A percentile compares a stretch with the other conserved stretches of the same genome.
phyloP scores from a whole-genome alignment of 306 rosid species.

The Crataegus laevigata region DNA sequence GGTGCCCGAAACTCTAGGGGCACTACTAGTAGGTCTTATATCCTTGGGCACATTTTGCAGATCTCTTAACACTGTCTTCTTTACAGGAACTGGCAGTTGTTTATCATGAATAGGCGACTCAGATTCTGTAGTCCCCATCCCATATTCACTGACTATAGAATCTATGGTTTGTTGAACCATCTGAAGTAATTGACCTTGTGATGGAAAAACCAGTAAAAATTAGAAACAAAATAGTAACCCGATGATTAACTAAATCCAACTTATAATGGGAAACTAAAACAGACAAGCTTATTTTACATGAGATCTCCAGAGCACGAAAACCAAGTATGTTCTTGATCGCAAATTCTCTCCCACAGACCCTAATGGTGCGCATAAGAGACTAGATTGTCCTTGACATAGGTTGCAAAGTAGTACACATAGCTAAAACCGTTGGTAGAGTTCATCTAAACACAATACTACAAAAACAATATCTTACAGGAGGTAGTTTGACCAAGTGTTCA shows the following conservation, averaged over 20 bases:
- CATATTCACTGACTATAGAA: conserved; percentile 46
- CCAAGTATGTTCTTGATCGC: neutral
- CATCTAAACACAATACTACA: neutral
- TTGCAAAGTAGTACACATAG: neutral
- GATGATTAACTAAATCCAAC: neutral
- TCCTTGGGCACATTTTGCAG: conserved; percentile 66
- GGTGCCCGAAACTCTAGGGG: conserved; percentile 53
- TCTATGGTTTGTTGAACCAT: conserved; percentile 63
- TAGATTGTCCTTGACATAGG: neutral
- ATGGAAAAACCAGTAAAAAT: conserved; percentile 8
- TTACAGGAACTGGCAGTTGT: conserved; percentile 36
- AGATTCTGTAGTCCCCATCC: conserved; percentile 45
- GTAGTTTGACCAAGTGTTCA: neutral
- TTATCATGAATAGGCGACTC: conserved; percentile 42
- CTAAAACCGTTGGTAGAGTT: neutral
- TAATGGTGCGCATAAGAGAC: neutral
- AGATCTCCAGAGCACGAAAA: neutral
- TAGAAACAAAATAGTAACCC: neutral
- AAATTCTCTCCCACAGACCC: neutral
- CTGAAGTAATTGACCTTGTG: conserved; percentile 28
- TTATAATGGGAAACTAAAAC: neutral
- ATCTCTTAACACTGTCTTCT: conserved; percentile 71
- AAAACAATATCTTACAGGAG: neutral
- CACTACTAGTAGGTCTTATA: conserved; percentile 32
- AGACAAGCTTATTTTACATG: neutral